These are phyloP conservation scores for Aspergillus sp. DNA, from an alignment of 2,329 filamentous ascomycete species.

Conservation along the genomic window DNA sequence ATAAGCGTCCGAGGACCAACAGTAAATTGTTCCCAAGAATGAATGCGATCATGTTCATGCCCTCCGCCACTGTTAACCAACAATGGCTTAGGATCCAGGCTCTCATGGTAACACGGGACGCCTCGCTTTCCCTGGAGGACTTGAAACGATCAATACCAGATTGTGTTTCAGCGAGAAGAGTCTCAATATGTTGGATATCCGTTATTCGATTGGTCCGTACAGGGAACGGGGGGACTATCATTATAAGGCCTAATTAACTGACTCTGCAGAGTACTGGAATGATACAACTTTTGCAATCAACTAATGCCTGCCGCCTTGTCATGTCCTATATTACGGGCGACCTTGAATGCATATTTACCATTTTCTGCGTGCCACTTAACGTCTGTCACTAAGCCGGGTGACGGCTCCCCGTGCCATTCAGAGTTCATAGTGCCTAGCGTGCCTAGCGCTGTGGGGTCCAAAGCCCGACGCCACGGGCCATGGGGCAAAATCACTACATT, in stretches of 20 bases:
- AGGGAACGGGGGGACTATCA: neutral
- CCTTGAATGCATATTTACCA: too few species aligned
- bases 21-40: constrained; percentile 30
- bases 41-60: constrained; percentile 32
- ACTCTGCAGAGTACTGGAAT: too few species aligned
- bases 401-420: too few species aligned
- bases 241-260: neutral
- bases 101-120: constrained; percentile 5
- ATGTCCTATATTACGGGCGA: too few species aligned
- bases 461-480: too few species aligned
- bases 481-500: too few species aligned
- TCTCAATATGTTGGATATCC: constrained; percentile 6
- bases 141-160: constrained; percentile 8
- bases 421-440: too few species aligned
- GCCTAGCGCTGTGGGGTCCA: too few species aligned
- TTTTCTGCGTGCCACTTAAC: too few species aligned
- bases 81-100: constrained; percentile 7
- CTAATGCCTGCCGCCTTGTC: too few species aligned
- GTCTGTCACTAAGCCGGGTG: too few species aligned
- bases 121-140: constrained; percentile 3
- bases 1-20: constrained; percentile 36
- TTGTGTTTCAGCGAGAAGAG: constrained; percentile 5
- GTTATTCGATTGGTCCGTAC: constrained; percentile 2
- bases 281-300: too few species aligned
- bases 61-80: constrained; percentile 40